Evolutionary conservation across 331 rosid species (phyloP).

Genomic region (Acacia concinna): DNA sequence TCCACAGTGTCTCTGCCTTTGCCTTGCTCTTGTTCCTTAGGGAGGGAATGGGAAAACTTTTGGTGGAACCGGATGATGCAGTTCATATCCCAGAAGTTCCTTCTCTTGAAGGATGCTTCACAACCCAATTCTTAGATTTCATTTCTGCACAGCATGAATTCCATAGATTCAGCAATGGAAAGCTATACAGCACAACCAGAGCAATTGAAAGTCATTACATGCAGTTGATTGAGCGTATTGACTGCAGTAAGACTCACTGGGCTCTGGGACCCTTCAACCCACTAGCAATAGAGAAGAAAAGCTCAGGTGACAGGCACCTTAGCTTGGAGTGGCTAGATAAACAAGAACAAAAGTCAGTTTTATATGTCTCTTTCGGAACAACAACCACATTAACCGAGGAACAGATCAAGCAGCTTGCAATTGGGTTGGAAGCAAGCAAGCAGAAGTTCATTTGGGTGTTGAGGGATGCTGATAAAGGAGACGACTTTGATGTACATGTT

Average conservation of each 20-base stretch:
- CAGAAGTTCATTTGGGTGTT: slow-evolving; percentile 74
- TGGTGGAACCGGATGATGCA: neutral
- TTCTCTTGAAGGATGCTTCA: slow-evolving; percentile 57
- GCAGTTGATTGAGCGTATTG: slow-evolving; percentile 45
- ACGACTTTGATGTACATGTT: slow-evolving; percentile 28
- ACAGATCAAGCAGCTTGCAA: slow-evolving; percentile 65
- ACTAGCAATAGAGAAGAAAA: slow-evolving; percentile 10
- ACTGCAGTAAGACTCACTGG: slow-evolving; percentile 50
- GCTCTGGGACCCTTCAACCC: slow-evolving; percentile 86
- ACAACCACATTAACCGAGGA: slow-evolving; percentile 57
- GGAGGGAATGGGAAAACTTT: slow-evolving; percentile 35
- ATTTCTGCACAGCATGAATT: slow-evolving; percentile 40
- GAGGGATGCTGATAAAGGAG: slow-evolving; percentile 79
- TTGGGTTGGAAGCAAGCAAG: slow-evolving; percentile 66
- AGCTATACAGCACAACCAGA: slow-evolving; percentile 57
- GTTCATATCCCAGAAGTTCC: slow-evolving; percentile 44
- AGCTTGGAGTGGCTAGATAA: slow-evolving; percentile 73
- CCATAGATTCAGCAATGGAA: slow-evolving; percentile 46
- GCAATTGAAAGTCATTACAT: slow-evolving; percentile 57
- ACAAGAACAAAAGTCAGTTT: slow-evolving; percentile 53
- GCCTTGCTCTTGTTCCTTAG: slow-evolving; percentile 45
- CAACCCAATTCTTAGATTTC: slow-evolving; percentile 50
- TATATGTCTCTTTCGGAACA: slow-evolving; percentile 77
- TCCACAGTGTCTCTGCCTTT: slow-evolving; percentile 76
- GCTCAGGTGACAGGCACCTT: slow-evolving; percentile 26